Percentiles rank a stretch among this genome's conserved stretches.
These are phyloP conservation scores for Yamadazyma sp. DNA, from an alignment of 805 yeast species.

Conservation along the genomic window DNA sequence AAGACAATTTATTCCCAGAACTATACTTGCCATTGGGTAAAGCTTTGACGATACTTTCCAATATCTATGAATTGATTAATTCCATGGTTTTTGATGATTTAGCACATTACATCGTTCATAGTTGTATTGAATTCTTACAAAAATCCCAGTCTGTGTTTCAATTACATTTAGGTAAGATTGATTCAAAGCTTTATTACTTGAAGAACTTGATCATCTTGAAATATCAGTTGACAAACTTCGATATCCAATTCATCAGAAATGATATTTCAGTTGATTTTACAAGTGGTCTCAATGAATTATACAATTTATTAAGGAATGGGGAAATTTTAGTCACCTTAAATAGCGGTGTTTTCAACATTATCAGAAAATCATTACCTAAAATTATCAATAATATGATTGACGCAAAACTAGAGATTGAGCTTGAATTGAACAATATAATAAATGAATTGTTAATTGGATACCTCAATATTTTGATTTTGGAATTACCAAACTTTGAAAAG, in stretches of 20 bases:
- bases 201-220: slow-evolving; percentile 70
- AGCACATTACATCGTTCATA: slow-evolving; percentile 83
- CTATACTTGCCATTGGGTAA: slow-evolving; percentile 72
- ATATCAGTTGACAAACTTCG: slow-evolving; percentile 68
- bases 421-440: slow-evolving; percentile 68
- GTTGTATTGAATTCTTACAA: slow-evolving; percentile 63
- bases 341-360: slow-evolving; percentile 44
- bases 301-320: slow-evolving; percentile 34
- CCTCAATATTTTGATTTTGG: slow-evolving; percentile 43
- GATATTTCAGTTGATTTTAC: slow-evolving; percentile 80
- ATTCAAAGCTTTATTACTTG: slow-evolving; percentile 64
- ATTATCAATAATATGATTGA: slow-evolving; percentile 82
- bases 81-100: slow-evolving; percentile 81
- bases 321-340: slow-evolving; percentile 43
- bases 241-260: slow-evolving; percentile 69
- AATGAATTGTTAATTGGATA: slow-evolving; percentile 61
- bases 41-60: slow-evolving; percentile 67
- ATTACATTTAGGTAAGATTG: slow-evolving; percentile 48
- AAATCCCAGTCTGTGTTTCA: slow-evolving; percentile 45
- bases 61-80: slow-evolving; percentile 75
- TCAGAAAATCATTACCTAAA: slow-evolving; percentile 69
- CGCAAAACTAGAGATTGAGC: slow-evolving; percentile 66
- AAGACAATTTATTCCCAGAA: slow-evolving; percentile 37
- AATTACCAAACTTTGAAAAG: slow-evolving; percentile 19
- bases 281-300: slow-evolving; percentile 54